A percentile compares a stretch with the other conserved stretches of the same genome.
These are phyloP conservation scores for Eucalyptus curtisii DNA, from an alignment of 345 rosid species.

Conservation along the genomic window DNA sequence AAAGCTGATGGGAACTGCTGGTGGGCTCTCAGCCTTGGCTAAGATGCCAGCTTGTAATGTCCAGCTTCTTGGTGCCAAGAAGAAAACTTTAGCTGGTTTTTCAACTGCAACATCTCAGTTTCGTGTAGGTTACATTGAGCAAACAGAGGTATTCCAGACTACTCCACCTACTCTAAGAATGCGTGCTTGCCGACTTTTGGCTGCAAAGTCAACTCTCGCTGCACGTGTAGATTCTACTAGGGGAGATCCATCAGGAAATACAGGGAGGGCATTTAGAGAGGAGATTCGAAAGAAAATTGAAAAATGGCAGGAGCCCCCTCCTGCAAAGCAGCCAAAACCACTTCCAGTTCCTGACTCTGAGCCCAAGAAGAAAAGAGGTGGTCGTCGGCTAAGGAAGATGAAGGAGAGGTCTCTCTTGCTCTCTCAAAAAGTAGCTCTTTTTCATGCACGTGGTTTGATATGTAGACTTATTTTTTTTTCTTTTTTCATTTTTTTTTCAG, in stretches of 20 bases:
- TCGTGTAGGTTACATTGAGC: slow-evolving; percentile 82
- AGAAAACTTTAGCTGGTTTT: slow-evolving; percentile 89
- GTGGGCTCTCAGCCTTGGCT: slow-evolving; percentile 86
- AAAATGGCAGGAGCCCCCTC: slow-evolving; percentile 99
- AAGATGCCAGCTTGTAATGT: slow-evolving; percentile 98
- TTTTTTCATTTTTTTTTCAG: slow-evolving; percentile 8
- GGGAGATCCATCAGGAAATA: slow-evolving; percentile 69
- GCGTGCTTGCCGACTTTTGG: slow-evolving; percentile 81
- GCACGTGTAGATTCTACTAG: slow-evolving; percentile 82
- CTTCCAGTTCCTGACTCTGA: slow-evolving; percentile 99
- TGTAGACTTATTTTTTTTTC: background rate
- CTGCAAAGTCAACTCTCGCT: slow-evolving; percentile 76
- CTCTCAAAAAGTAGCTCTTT: background rate
- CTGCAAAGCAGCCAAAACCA: slow-evolving; percentile 93
- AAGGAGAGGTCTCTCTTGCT: slow-evolving; percentile 50
- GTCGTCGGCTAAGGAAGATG: slow-evolving; percentile 92
- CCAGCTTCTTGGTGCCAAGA: slow-evolving; percentile 91
- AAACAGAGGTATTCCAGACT: slow-evolving; percentile 74
- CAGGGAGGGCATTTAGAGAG: slow-evolving; percentile 61
- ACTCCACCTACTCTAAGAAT: slow-evolving; percentile 68
- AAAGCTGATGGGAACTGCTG: slow-evolving; percentile 95
- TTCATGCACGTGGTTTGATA: background rate
- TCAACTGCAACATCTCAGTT: slow-evolving; percentile 80
- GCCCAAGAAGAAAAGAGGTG: slow-evolving; percentile 96
- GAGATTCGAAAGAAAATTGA: slow-evolving; percentile 80